These are phyloP conservation scores for Acacia melanoxylon DNA, from an alignment of 306 rosid species.

Conservation along the genomic window DNA sequence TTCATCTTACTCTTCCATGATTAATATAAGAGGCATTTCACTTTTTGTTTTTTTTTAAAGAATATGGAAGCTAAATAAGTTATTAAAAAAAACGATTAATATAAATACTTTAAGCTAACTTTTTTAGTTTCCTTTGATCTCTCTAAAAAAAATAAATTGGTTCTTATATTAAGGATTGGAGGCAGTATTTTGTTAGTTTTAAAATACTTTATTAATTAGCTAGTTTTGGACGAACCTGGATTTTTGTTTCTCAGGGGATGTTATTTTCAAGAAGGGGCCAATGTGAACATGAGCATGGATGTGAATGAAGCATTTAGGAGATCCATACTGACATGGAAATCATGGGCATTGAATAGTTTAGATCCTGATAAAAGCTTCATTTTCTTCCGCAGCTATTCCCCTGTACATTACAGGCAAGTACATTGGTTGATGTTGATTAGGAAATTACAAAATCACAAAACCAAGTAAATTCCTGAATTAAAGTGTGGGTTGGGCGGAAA, in stretches of 20 bases:
- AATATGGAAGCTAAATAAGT: no score
- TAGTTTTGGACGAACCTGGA: not conserved
- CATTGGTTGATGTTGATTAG: not conserved
- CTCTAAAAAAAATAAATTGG: no score
- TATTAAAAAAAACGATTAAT: no score
- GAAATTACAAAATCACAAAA: not conserved
- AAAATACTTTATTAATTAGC: not conserved
- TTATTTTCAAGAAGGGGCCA: slow-evolving; percentile 74
- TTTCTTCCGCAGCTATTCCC: slow-evolving; percentile 82
- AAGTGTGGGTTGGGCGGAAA: slow-evolving; percentile 17
- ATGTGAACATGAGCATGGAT: slow-evolving; percentile 58
- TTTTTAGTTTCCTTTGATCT: no score
- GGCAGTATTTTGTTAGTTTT: not conserved
- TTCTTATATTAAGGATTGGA: no score
- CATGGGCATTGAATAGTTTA: slow-evolving; percentile 59
- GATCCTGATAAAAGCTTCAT: slow-evolving; percentile 50
- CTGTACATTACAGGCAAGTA: slow-evolving; percentile 82
- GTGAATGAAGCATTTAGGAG: slow-evolving; percentile 69
- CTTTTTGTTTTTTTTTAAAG: no score
- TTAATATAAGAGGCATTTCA: no score
- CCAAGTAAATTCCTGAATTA: not conserved
- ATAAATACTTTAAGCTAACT: no score
- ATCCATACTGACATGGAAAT: slow-evolving; percentile 76
- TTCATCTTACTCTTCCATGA: not conserved
- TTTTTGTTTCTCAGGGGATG: slow-evolving; percentile 52